Evolutionary conservation across 768 basidiomycete genomes (phyloP).

Genomic region (Tylopilus plumbeoviolaceoides): DNA sequence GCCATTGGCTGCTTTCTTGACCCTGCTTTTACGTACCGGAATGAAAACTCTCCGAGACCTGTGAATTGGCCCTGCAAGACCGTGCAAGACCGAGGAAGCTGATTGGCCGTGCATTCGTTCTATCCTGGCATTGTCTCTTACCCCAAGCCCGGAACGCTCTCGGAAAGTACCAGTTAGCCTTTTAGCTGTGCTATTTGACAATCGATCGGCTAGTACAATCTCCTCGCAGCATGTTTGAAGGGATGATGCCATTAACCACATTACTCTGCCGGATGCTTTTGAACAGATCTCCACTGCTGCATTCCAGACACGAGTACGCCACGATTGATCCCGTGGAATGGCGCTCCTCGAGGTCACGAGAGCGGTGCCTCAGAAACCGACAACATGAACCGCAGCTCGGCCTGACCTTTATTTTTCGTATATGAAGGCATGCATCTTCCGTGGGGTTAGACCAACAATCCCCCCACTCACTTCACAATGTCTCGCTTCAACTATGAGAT

Average conservation of each 20-base stretch:
- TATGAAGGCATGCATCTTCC: slow-evolving; percentile 25
- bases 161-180: slow-evolving; percentile 27
- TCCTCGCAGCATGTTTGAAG: slow-evolving; percentile 8
- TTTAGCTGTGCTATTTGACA: slow-evolving; percentile 22
- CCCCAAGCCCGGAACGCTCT: slow-evolving; percentile 13
- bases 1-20: slow-evolving; percentile 16
- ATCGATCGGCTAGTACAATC: slow-evolving; percentile 18
- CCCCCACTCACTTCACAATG: slow-evolving; percentile 20
- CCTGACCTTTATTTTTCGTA: slow-evolving; percentile 17
- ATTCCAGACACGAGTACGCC: slow-evolving; percentile 40
- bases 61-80: slow-evolving; percentile 1
- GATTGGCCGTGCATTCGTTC: background rate
- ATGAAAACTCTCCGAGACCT: slow-evolving; percentile 6
- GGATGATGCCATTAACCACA: slow-evolving; percentile 2
- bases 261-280: slow-evolving; percentile 16
- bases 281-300: slow-evolving; percentile 13
- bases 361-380: slow-evolving; percentile 28
- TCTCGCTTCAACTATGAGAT: slow-evolving; percentile 45
- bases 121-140: background rate
- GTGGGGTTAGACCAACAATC: background rate
- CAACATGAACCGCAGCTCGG: slow-evolving; percentile 25
- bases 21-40: slow-evolving; percentile 17
- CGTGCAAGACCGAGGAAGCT: slow-evolving; percentile 1
- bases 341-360: slow-evolving; percentile 48
- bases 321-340: slow-evolving; percentile 51